A percentile compares a stretch with the other conserved stretches of the same genome.
These are phyloP conservation scores for Nemophila menziesii DNA, from an alignment of 257 asterid species.

Conservation along the genomic window DNA sequence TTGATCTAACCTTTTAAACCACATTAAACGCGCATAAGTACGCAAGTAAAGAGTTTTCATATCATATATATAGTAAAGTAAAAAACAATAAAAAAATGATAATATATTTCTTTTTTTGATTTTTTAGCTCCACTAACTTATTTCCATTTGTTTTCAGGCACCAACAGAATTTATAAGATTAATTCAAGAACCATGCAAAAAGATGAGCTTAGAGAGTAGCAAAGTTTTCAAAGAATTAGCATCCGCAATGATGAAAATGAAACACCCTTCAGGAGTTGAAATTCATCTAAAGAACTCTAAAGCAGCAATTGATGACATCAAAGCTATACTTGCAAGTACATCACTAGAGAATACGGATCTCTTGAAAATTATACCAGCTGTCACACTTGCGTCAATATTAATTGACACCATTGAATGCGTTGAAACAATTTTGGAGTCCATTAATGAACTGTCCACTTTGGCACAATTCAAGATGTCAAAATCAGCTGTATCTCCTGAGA, in stretches of 20 bases:
- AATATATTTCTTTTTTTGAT: too few species aligned
- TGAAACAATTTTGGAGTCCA: slow-evolving; percentile 25
- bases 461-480: slow-evolving; percentile 27
- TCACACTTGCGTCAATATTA: slow-evolving; percentile 39
- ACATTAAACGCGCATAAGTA: too few species aligned
- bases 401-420: slow-evolving; percentile 32
- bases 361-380: slow-evolving; percentile 26
- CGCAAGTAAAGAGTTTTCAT: too few species aligned
- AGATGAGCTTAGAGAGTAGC: slow-evolving; percentile 39
- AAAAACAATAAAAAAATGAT: too few species aligned
- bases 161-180: slow-evolving; percentile 17
- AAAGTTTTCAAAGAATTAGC: slow-evolving; percentile 34
- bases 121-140: too few species aligned
- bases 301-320: slow-evolving; percentile 29
- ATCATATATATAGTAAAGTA: too few species aligned
- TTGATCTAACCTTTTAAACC: too few species aligned
- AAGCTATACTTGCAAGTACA: slow-evolving; percentile 5
- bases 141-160: slow-evolving; percentile 26
- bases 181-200: slow-evolving; percentile 26
- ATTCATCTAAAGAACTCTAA: slow-evolving; percentile 16
- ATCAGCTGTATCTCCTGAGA: not conserved
- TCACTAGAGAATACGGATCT: slow-evolving; percentile 16
- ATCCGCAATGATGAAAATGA: slow-evolving; percentile 27
- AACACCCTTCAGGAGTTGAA: slow-evolving; percentile 18
- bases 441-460: slow-evolving; percentile 28